Evolutionary conservation across 352 stramenopile species (phyloP).

Genomic region (Phytophthora pini): DNA sequence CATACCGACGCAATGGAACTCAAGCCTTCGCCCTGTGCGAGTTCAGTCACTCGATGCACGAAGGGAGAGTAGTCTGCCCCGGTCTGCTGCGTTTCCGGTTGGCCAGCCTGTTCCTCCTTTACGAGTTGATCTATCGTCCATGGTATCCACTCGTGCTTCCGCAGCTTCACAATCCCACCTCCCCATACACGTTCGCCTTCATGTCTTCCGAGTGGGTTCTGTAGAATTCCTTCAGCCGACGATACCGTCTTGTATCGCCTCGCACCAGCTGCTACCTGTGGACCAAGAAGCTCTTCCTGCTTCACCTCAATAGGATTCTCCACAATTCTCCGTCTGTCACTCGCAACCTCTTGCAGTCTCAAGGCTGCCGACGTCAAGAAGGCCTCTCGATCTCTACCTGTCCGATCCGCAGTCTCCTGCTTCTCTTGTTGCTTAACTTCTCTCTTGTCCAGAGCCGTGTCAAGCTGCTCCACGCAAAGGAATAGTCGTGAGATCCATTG

Average conservation of each 20-base stretch:
- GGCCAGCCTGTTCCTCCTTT: constrained; percentile 44
- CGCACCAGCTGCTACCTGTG: not conserved
- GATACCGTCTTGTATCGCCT: constrained; percentile 33
- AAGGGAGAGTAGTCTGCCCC: constrained; percentile 18
- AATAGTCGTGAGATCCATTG: constrained; percentile 10
- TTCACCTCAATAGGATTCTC: not conserved
- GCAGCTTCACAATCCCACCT: constrained; percentile 66
- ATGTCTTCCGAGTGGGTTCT: constrained; percentile 59
- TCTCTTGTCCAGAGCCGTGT: constrained; percentile 3
- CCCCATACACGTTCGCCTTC: constrained; percentile 69
- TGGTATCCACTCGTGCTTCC: constrained; percentile 53
- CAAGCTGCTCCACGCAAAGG: constrained; percentile 22
- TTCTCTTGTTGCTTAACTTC: constrained; percentile 10
- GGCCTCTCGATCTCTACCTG: constrained; percentile 22
- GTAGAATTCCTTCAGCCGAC: constrained; percentile 48
- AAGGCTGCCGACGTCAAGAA: constrained; percentile 54
- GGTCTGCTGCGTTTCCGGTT: constrained; percentile 11
- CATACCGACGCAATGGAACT: constrained; percentile 45
- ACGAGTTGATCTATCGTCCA: constrained; percentile 71
- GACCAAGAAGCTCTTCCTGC: constrained; percentile 14
- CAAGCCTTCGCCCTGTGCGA: constrained; percentile 49
- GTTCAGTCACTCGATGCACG: constrained; percentile 57
- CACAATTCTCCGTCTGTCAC: constrained; percentile 3
- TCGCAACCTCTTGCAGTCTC: constrained; percentile 41
- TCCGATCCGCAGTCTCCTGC: constrained; percentile 1